phyloP scores from a whole-genome alignment of 352 stramenopile species.

The Pythium grandisporangium region DNA sequence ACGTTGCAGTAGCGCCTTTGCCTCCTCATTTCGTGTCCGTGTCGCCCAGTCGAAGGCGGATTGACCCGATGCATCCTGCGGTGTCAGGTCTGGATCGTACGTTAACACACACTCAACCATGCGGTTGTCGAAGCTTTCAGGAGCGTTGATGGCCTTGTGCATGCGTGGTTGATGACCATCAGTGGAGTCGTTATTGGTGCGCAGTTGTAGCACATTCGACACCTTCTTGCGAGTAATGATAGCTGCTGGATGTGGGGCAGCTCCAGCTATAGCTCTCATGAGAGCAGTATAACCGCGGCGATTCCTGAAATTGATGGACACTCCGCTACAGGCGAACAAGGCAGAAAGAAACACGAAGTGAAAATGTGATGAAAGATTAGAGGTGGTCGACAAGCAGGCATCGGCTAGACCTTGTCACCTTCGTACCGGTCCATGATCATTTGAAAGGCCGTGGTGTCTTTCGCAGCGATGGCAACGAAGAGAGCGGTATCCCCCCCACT shows the following conservation, averaged over 20 bases:
- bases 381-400: too few species aligned
- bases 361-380: too few species aligned
- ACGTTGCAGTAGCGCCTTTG: conserved; percentile 21
- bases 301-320: conserved; percentile 45
- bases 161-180: too few species aligned
- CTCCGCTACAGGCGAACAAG: conserved; percentile 19
- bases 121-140: conserved; percentile 34
- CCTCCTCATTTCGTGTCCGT: conserved; percentile 28
- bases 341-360: too few species aligned
- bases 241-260: conserved; percentile 14
- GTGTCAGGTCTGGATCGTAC: conserved; percentile 29
- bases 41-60: conserved; percentile 61
- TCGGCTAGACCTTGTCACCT: too few species aligned
- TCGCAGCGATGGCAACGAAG: conserved; percentile 39
- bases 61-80: conserved; percentile 30
- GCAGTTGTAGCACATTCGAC: too few species aligned
- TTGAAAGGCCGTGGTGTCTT: conserved; percentile 25
- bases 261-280: conserved; percentile 63
- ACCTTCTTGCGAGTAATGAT: background rate
- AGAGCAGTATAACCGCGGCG: conserved; percentile 54
- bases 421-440: conserved; percentile 37
- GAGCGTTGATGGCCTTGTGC: too few species aligned
- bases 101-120: conserved; percentile 34
- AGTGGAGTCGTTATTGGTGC: conserved; percentile 6
- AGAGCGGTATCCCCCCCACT: conserved; percentile 45